Evolutionary conservation across 768 basidiomycete genomes (phyloP).

Genomic region (Leccinum rimulosum): DNA sequence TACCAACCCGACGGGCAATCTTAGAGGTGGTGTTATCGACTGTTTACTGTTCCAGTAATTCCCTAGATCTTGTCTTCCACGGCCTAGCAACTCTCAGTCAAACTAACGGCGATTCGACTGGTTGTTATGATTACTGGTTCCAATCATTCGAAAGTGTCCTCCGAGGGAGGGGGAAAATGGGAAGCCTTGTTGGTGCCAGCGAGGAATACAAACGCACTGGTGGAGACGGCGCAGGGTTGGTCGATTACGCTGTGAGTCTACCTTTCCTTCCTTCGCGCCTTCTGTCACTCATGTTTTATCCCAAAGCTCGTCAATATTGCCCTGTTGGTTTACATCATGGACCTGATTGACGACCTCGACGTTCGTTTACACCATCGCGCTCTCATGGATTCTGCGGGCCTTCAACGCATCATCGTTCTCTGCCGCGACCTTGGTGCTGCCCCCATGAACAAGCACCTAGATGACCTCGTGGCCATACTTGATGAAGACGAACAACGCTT

Average conservation of each 20-base stretch:
- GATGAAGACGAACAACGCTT: slow-evolving; percentile 75
- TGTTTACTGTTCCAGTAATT: slow-evolving; percentile 61
- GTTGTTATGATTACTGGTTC: slow-evolving; percentile 87
- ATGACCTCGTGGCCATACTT: slow-evolving; percentile 54
- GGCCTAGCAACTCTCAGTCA: slow-evolving; percentile 74
- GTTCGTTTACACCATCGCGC: slow-evolving; percentile 82
- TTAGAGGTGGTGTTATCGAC: slow-evolving; percentile 78
- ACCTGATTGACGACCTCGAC: slow-evolving; percentile 71
- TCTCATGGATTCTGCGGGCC: slow-evolving; percentile 87
- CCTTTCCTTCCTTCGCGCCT: neutral
- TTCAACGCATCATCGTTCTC: slow-evolving; percentile 68
- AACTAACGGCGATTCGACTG: slow-evolving; percentile 53
- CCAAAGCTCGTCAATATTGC: slow-evolving; percentile 53
- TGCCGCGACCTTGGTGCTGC: slow-evolving; percentile 65
- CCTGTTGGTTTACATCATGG: slow-evolving; percentile 68
- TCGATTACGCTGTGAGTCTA: slow-evolving; percentile 79
- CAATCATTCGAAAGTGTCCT: slow-evolving; percentile 73
- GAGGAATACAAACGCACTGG: slow-evolving; percentile 76
- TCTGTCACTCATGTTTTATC: slow-evolving; percentile 12
- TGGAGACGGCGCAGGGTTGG: slow-evolving; percentile 64
- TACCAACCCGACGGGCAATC: slow-evolving; percentile 74
- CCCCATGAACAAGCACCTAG: slow-evolving; percentile 64
- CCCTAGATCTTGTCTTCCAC: slow-evolving; percentile 64
- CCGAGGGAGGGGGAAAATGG: slow-evolving; percentile 89
- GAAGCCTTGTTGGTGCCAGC: slow-evolving; percentile 91